These are phyloP conservation scores for Trichoderma polysporum DNA, from an alignment of 2,329 filamentous ascomycete species.

Conservation along the genomic window DNA sequence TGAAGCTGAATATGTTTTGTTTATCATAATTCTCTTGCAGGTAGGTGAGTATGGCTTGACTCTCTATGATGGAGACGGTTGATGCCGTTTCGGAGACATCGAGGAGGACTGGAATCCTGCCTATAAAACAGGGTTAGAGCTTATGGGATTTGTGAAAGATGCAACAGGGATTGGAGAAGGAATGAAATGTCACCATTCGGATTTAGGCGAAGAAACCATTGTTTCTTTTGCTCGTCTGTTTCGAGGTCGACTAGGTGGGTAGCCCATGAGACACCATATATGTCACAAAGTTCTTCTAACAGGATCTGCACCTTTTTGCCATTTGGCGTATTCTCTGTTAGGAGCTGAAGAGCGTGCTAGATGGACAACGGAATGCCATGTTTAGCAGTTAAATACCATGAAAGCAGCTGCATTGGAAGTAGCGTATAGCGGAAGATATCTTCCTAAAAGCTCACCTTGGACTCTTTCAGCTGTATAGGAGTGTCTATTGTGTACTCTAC, in stretches of 20 bases:
- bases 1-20: neutral
- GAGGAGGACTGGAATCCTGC: neutral
- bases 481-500: neutral
- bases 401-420: neutral
- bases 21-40: neutral
- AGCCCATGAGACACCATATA: neutral
- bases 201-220: constrained; percentile 6
- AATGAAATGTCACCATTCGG: neutral
- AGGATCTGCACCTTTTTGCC: constrained; percentile 13
- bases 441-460: neutral
- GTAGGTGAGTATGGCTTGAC: neutral
- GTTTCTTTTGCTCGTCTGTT: neutral
- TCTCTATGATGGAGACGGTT: neutral
- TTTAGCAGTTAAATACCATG: neutral
- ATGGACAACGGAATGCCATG: too few relatives aligned
- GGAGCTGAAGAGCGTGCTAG: neutral
- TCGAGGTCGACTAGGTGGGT: neutral
- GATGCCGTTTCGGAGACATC: neutral
- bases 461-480: neutral
- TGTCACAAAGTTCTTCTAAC: neutral
- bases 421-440: neutral
- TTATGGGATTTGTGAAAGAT: neutral
- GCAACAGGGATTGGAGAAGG: neutral
- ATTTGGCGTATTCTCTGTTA: neutral
- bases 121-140: neutral